phyloP scores from a whole-genome alignment of 345 rosid species.

The Lepidium didymum region DNA sequence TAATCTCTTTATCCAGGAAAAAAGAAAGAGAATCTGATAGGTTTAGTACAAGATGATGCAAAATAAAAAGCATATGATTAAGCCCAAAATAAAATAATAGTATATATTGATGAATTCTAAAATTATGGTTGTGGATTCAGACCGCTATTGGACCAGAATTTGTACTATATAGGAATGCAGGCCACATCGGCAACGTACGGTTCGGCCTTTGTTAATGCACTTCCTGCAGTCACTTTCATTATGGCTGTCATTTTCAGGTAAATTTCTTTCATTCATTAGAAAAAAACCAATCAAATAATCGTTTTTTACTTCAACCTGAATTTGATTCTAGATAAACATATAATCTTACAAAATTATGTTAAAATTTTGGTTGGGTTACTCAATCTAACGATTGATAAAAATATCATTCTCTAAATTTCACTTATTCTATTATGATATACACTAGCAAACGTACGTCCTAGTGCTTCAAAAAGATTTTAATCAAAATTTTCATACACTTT shows the following conservation, averaged over 20 bases:
- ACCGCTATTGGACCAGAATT: constrained; percentile 87
- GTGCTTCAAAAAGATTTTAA: no score
- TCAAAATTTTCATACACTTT: no score
- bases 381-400: no score
- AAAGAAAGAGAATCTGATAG: neutral
- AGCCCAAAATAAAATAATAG: neutral
- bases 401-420: neutral
- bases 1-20: neutral
- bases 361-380: no score
- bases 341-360: no score
- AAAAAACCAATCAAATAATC: neutral
- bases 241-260: constrained; percentile 87
- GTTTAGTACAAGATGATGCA: neutral
- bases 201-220: constrained; percentile 58
- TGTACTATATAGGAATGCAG: constrained; percentile 79
- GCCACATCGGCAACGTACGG: constrained; percentile 79
- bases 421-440: neutral
- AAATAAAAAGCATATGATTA: constrained; percentile 4
- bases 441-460: neutral
- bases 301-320: neutral
- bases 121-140: constrained; percentile 34
- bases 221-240: constrained; percentile 83
- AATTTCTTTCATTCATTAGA: neutral
- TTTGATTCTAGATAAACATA: no score
- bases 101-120: neutral